Evolutionary conservation across 768 basidiomycete genomes (phyloP), one percentile per base, ranked within the genome.

Genomic region (Boletus rubropictus): DNA sequence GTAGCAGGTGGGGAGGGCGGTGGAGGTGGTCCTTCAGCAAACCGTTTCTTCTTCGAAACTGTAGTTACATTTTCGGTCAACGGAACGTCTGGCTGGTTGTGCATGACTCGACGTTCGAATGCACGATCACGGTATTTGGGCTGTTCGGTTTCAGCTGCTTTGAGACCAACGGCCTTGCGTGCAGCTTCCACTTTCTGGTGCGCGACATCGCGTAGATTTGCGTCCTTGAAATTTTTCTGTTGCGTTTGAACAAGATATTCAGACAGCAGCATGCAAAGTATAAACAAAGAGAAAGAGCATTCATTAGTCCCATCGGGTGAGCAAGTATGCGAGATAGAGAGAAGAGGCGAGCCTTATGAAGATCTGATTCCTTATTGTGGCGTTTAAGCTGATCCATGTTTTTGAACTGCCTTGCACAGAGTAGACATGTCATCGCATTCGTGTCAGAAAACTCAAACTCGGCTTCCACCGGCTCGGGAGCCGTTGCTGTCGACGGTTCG

Each of bases 121-220:
- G 96, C 96, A 21, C 96, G 84, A 65, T 99, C 96, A 31, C 94
- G 84, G 68, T 99, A 98, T 63, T 91, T 92, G 2, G 90, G 84
- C 52, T 78, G 77, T 21, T 80, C 77, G 20, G 42, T 70, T 35
- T 66, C 62, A 4, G 57, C 24, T 37, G 63, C 27, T 42, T 56
- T 64, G 20, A 57, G 24, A 5, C 59, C 36, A 25, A 65, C 50
- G 1, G 61, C 54, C 51, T 74, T 74, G 36, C 76, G 70, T 3
- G 69, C 65, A 7, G 73, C 74, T 18, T 65, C 59, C 11, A 75
- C 75, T 61, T 90, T 88, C 54, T 84, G 80, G 2, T 78, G 79
- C 5, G 89, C 89, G 20, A 83, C 64, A 12, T 91, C 87, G 53
- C 86, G 81, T 29, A 86, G 65, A 57, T 74, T 79, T 2, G 77